phyloP scores from a whole-genome alignment of 345 rosid genomes.

The Bruguiera parviflora region DNA sequence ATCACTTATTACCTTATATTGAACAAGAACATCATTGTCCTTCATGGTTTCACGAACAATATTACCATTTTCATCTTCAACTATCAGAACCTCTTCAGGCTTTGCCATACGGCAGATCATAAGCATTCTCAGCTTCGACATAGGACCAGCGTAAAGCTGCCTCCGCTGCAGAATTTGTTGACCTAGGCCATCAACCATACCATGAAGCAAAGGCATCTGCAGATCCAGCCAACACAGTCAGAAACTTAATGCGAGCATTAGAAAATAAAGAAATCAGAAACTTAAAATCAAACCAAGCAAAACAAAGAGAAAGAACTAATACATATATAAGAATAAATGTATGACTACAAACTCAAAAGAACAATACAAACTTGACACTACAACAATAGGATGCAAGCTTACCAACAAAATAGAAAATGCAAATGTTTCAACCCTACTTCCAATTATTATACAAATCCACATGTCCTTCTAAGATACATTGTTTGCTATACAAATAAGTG shows the following conservation, averaged over 20 bases:
- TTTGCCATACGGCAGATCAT: constrained; percentile 99
- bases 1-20: constrained; percentile 79
- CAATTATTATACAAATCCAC: too few species aligned
- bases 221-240: constrained; percentile 20
- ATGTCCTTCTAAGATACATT: too few species aligned
- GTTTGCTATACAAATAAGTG: too few species aligned
- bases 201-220: constrained; percentile 71
- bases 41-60: constrained; percentile 98
- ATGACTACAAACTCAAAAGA: neutral
- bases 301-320: neutral
- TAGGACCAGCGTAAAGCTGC: constrained; percentile 77
- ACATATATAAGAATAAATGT: neutral
- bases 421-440: too few species aligned
- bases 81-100: constrained; percentile 97
- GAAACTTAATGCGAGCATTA: constrained; percentile 13
- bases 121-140: constrained; percentile 89
- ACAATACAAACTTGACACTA: neutral
- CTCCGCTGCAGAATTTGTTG: constrained; percentile 75
- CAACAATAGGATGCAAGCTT: neutral
- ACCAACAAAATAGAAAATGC: neutral
- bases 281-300: neutral
- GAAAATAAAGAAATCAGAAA: neutral
- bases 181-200: constrained; percentile 84
- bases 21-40: constrained; percentile 99
- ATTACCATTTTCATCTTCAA: constrained; percentile 99